Percentiles rank a stretch among this genome's conserved stretches.
These are phyloP conservation scores for Thuidium tamariscinum DNA, from an alignment of 225 moss, liverwort and hornwort species.

Conservation along the genomic window DNA sequence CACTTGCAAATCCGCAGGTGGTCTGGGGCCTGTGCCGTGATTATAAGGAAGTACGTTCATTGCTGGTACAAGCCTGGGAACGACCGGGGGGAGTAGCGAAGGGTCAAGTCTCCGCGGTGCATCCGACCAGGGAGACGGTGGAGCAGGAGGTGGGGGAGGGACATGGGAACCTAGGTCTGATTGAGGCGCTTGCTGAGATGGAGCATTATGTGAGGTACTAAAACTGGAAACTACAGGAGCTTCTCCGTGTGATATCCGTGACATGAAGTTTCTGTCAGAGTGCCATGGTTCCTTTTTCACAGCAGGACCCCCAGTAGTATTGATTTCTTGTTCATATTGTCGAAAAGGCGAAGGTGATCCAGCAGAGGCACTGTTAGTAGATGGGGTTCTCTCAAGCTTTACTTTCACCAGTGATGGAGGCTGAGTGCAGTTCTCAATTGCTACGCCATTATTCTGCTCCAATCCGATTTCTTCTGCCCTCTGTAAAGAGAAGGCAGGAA, in stretches of 20 bases:
- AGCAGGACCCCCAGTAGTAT: slow-evolving; percentile 1
- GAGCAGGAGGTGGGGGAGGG: slow-evolving; percentile 18
- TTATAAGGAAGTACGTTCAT: slow-evolving; percentile 27
- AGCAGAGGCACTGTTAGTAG: slow-evolving; percentile 12
- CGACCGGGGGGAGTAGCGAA: slow-evolving; percentile 12
- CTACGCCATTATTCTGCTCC: slow-evolving; percentile 18
- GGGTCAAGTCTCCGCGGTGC: slow-evolving; percentile 38
- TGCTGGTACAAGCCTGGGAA: slow-evolving; percentile 23
- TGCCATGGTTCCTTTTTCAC: slow-evolving; percentile 19
- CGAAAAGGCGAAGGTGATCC: slow-evolving; percentile 31
- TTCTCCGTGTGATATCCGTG: slow-evolving; percentile 12
- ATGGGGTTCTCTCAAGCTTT: slow-evolving; percentile 23
- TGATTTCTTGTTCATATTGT: slow-evolving; percentile 11
- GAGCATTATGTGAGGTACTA: slow-evolving; percentile 1
- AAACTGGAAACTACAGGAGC: slow-evolving; percentile 6
- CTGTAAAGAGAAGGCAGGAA: slow-evolving; percentile 1
- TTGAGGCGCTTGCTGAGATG: slow-evolving; percentile 2
- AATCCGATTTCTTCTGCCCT: slow-evolving; percentile 15
- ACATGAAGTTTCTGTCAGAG: slow-evolving; percentile 8
- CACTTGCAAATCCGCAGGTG: slow-evolving; percentile 47
- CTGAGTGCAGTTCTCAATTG: slow-evolving; percentile 17
- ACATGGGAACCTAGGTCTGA: slow-evolving; percentile 8
- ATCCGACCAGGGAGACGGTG: slow-evolving; percentile 24
- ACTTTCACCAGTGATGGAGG: slow-evolving; percentile 26
- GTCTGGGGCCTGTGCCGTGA: slow-evolving; percentile 26